Evolutionary conservation across 2,329 filamentous ascomycete species (phyloP).

Genomic region (Lecanosticta acicola): DNA sequence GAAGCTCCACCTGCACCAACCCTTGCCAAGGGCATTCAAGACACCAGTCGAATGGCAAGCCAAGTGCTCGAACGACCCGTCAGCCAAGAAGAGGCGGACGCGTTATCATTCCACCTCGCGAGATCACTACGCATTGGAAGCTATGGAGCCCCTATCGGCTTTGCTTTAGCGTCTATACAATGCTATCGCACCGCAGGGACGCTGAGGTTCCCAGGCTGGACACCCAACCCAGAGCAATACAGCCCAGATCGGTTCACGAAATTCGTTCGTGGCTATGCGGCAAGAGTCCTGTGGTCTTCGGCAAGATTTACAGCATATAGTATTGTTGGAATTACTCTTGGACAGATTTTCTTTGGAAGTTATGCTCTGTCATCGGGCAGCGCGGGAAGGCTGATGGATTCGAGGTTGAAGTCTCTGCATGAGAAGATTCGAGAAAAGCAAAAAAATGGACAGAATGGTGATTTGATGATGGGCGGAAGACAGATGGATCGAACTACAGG

Average conservation of each 20-base stretch:
- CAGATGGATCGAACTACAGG: slow-evolving; percentile 18
- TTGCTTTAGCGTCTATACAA: slow-evolving; percentile 31
- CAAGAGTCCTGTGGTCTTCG: slow-evolving; percentile 31
- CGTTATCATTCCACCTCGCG: slow-evolving; percentile 38
- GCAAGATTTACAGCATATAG: slow-evolving; percentile 28
- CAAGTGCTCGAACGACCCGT: slow-evolving; percentile 35
- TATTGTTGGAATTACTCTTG: slow-evolving; percentile 31
- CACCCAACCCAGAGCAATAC: slow-evolving; percentile 37
- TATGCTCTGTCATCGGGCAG: slow-evolving; percentile 33
- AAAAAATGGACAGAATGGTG: slow-evolving; percentile 19
- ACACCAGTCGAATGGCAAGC: slow-evolving; percentile 26
- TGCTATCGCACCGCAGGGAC: slow-evolving; percentile 21
- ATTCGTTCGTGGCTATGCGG: slow-evolving; percentile 28
- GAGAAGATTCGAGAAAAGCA: slow-evolving; percentile 32
- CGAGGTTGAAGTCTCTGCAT: slow-evolving; percentile 37
- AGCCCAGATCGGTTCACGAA: not conserved
- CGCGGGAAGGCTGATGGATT: slow-evolving; percentile 35
- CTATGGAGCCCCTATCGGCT: slow-evolving; percentile 36
- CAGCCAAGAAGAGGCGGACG: slow-evolving; percentile 39
- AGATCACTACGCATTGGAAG: slow-evolving; percentile 35
- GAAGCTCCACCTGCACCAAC: no score
- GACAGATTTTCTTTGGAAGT: slow-evolving; percentile 28
- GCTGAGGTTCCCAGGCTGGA: slow-evolving; percentile 40
- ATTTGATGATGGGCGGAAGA: slow-evolving; percentile 10
- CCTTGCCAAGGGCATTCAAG: slow-evolving; percentile 30